phyloP scores from a whole-genome alignment of 2,329 filamentous ascomycete genomes.

The Calonectria leucothoes region DNA sequence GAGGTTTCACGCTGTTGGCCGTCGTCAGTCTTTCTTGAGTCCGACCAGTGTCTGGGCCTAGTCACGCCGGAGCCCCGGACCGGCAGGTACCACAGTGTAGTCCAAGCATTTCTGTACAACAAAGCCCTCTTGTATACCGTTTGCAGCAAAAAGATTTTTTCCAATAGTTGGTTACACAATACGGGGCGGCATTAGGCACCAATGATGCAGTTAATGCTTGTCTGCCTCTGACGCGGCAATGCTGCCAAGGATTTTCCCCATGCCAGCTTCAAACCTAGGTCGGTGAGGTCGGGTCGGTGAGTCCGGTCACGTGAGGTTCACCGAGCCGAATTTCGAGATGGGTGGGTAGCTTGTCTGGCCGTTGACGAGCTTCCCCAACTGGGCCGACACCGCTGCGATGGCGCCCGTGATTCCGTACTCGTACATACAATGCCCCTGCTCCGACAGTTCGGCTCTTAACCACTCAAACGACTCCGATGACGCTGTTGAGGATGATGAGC shows the following conservation, averaged over 20 bases:
- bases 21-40: neutral
- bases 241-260: neutral
- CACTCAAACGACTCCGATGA: constrained; percentile 46
- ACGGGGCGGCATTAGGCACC: neutral
- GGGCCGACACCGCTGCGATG: constrained; percentile 51
- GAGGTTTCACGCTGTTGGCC: neutral
- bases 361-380: constrained; percentile 28
- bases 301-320: neutral
- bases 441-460: constrained; percentile 55
- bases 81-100: neutral
- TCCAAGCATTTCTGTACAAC: neutral
- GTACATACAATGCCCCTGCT: constrained; percentile 75
- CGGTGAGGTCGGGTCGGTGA: neutral
- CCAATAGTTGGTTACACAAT: neutral
- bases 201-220: neutral
- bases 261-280: neutral
- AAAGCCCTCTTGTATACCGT: neutral
- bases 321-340: constrained; percentile 24
- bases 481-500: constrained; percentile 75
- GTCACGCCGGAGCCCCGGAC: neutral
- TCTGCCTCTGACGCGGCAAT: neutral
- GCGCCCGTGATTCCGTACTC: constrained; percentile 69
- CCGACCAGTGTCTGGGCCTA: neutral
- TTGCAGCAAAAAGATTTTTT: neutral
- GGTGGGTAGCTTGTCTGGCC: constrained; percentile 30